phyloP scores from a whole-genome alignment of 352 stramenopile species.

The Globisporangium spiculum region DNA sequence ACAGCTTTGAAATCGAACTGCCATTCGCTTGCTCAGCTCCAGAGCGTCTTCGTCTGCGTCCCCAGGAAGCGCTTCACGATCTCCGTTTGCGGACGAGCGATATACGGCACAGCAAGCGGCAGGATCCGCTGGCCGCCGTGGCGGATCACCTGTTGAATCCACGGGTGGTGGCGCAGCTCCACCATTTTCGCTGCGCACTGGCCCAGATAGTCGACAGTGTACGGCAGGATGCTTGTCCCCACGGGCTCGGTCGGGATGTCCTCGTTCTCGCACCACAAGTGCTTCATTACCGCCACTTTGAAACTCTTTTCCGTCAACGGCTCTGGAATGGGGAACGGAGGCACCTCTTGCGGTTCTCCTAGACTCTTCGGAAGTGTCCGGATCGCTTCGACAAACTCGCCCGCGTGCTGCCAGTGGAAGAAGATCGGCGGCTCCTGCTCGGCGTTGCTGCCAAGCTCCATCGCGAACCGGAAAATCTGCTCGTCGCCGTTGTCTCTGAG shows the following conservation, averaged over 20 bases:
- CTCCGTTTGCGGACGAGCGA: background rate
- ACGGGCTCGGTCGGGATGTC: background rate
- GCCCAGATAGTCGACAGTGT: slow-evolving; percentile 7
- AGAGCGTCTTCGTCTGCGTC: slow-evolving; percentile 5
- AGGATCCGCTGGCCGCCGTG: background rate
- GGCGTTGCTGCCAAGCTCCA: slow-evolving; percentile 3
- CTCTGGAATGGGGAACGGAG: background rate
- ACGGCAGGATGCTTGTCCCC: slow-evolving; percentile 10
- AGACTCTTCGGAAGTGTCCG: background rate
- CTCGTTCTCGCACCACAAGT: slow-evolving; percentile 4
- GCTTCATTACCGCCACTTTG: background rate
- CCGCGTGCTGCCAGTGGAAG: slow-evolving; percentile 7
- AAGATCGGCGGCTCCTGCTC: slow-evolving; percentile 3
- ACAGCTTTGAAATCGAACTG: no score
- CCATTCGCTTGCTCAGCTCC: slow-evolving; percentile 3
- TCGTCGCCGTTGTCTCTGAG: background rate
- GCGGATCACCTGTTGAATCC: background rate
- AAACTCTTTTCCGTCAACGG: background rate
- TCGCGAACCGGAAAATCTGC: slow-evolving; percentile 2
- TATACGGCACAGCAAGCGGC: slow-evolving; percentile 3
- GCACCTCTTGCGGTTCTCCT: background rate
- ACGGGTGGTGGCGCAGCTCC: slow-evolving; percentile 7
- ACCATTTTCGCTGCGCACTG: slow-evolving; percentile 1
- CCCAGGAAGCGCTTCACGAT: slow-evolving; percentile 7
- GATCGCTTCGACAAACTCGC: slow-evolving; percentile 1